Percentiles rank a stretch among this genome's conserved stretches.
Evolutionary conservation across 208 protist genomes (phyloP).

Genomic region (Angomonas deanei): DNA sequence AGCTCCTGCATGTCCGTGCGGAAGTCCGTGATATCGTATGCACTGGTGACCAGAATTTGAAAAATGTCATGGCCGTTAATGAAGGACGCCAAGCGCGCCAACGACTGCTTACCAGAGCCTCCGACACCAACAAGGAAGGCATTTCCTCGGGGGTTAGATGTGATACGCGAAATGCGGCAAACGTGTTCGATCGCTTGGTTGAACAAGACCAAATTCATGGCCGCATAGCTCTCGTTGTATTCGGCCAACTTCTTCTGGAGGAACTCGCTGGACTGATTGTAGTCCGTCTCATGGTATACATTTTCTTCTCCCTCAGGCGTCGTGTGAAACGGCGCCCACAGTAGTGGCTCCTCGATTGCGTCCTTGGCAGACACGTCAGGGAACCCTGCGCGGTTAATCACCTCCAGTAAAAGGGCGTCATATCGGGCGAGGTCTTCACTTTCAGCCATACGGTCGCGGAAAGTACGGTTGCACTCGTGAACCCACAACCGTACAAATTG

Average conservation of each 20-base stretch:
- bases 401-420: slow-evolving; percentile 84
- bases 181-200: slow-evolving; percentile 97
- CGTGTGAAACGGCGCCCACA: slow-evolving; percentile 94
- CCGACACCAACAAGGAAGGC: slow-evolving; percentile 95
- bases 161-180: slow-evolving; percentile 95
- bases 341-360: slow-evolving; percentile 82
- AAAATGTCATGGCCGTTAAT: slow-evolving; percentile 97
- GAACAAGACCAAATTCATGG: slow-evolving; percentile 98
- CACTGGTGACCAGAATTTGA: slow-evolving; percentile 96
- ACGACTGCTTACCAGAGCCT: slow-evolving; percentile 92
- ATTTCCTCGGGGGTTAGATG: slow-evolving; percentile 94
- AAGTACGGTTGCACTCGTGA: slow-evolving; percentile 96
- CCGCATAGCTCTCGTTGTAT: slow-evolving; percentile 95
- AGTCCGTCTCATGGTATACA: slow-evolving; percentile 85
- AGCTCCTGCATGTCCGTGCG: slow-evolving; percentile 94
- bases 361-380: slow-evolving; percentile 80
- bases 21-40: slow-evolving; percentile 96
- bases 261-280: slow-evolving; percentile 71
- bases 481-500: slow-evolving; percentile 92
- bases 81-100: slow-evolving; percentile 94
- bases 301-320: slow-evolving; percentile 85
- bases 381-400: slow-evolving; percentile 78
- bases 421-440: slow-evolving; percentile 89
- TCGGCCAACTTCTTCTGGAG: slow-evolving; percentile 90
- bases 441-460: slow-evolving; percentile 93